Base-by-base conservation (phyloP, 2,329 filamentous ascomycete genomes). In the Botryosphaeria dothidea region DNA sequence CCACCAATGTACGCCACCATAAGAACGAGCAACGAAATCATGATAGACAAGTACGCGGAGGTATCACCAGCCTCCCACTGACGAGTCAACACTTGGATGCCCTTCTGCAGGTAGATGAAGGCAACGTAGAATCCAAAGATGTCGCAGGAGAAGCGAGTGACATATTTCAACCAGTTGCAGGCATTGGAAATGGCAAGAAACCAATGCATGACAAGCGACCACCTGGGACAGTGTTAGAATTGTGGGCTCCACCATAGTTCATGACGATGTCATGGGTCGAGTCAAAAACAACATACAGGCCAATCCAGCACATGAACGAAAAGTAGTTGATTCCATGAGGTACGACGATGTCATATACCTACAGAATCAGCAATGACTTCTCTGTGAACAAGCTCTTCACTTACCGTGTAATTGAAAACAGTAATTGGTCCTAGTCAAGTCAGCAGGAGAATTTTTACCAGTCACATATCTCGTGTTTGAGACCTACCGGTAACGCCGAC, bases 101-200 rank as follows among this genome's bases (percentile, higher is more conserved):
- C 92, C 78, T 96, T 96, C 73, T 96, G 92, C 21, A 96, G 83
- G 74, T 96, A 96, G 77, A 96, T 94, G 74, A 91, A 93, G 65
- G 92, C 92, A 54, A 96, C 92, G 74, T 96, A 96, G 80, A 96
- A 96, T 58, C 92, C 93, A 70, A 97, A 96, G 72, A 94, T 95
- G 76, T 97, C 93, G 79, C 93, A 96, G 25, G 92, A 92, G 75
- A 97, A 97, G 15, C 92, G 86, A 0, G 93, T 97, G 23, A 97
- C 92, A 77, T 93, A 96, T 72, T 88, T 89, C n/a, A 97, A 83
- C 72, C 85, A 90, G 77, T 96, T 95, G 81, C 93, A 96, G 1
- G 92, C 88, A 75, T 97, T 97, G 11, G 91, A 92, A 64, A 92
- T 82, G 56, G 92, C 92, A 21, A 95, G 84, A 46, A 92, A 81